Conservation (phyloP, 179 eudicot species). For the Gypsophila paniculata region DNA sequence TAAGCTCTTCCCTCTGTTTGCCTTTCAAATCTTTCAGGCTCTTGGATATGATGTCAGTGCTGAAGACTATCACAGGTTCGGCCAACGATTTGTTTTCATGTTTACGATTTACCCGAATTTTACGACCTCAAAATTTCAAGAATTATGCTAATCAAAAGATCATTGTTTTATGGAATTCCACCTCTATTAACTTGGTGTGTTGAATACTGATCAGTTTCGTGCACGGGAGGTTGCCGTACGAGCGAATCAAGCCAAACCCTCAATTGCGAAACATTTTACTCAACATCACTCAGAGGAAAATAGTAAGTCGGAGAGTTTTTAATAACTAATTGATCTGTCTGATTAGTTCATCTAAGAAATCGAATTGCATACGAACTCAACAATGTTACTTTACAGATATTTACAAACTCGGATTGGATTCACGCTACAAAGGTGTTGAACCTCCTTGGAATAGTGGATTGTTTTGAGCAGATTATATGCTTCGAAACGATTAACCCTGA, state of each 20-base stretch:
- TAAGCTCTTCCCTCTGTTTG: background rate
- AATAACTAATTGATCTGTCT: background rate
- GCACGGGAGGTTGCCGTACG: constrained; percentile 90
- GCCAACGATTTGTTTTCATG: background rate
- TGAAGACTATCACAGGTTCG: constrained; percentile 80
- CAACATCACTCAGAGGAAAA: constrained; percentile 65
- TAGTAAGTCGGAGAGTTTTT: constrained; percentile 34
- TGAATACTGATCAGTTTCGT: constrained; percentile 46
- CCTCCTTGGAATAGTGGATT: constrained; percentile 63
- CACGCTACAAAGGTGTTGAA: constrained; percentile 64
- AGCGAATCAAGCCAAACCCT: constrained; percentile 62
- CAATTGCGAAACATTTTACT: constrained; percentile 58
- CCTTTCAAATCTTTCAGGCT: constrained; percentile 39
- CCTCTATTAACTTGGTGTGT: background rate
- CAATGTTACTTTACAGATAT: constrained; percentile 42
- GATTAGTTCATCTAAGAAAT: background rate
- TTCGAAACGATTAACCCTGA: constrained; percentile 83
- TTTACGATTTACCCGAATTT: too few species aligned
- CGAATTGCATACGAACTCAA: background rate
- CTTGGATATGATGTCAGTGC: constrained; percentile 67
- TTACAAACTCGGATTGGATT: constrained; percentile 68
- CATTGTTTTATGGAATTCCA: background rate
- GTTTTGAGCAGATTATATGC: constrained; percentile 76
- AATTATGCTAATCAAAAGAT: too few species aligned
- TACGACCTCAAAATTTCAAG: too few species aligned